Base-by-base conservation (phyloP, 306 rosid genomes). In the Abrus precatorius region DNA sequence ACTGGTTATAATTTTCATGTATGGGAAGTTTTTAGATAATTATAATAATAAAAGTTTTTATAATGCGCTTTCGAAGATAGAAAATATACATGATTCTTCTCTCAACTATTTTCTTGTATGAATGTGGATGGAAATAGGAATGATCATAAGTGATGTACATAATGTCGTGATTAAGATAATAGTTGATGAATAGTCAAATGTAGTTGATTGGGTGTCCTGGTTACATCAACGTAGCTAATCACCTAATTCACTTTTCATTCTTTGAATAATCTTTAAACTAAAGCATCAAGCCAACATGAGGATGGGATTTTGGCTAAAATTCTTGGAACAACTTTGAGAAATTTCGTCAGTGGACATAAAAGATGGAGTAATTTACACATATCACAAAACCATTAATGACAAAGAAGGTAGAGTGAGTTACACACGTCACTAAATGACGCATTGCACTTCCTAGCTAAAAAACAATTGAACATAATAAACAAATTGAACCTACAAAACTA, bases 221-320 rank as follows among this genome's bases (percentile, higher is more conserved):
- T 72, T 72, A 71, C 56, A 38, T 71, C 78, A 50, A 36, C 48
- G 61, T 61, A 61, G 63, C 55, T 34, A 60, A 30, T 59, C 44
- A 59, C 61, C 33, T 70, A 43, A 71, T 34, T 80, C 55, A 77
- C 33, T 53, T 77, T 61, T 80, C 6, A 7, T 30, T 13, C 28
- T 55, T 36, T 60, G 29, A 61, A 34, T 36, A 33, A 70, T 5
- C 20, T 20, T 20, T 20, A 20, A 20, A 4, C 4, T 59, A 45
- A 11, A 74, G 56, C 7, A 61, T 10, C 29, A 63, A 27, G 9
- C 34, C 11, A 7, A 55, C 44, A 79, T 40, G 33, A 9, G 59
- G 83, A 79, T 71, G 34, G 33, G 33, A 60, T 59, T 59, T 8
- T 45, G 50, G 71, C 53, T 30, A 9, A 64, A 48, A 55, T 80